phyloP scores from a whole-genome alignment of 1,139 yeast species.

The Kurtzmaniella quercitrusa region DNA sequence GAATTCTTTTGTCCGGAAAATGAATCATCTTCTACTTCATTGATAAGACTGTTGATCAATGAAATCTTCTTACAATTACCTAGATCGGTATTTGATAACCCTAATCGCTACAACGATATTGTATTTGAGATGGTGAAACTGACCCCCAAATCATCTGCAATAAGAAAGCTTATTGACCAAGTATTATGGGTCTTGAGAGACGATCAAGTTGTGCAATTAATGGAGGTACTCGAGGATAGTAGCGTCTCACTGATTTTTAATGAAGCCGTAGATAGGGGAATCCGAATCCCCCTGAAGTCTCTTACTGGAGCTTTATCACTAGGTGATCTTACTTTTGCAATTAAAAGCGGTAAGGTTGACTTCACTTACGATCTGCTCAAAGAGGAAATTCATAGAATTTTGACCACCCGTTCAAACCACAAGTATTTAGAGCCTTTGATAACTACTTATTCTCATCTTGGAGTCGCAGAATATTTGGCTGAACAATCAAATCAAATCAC shows the following conservation, averaged over 20 bases:
- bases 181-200: constrained; percentile 23
- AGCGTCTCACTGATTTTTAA: constrained; percentile 3
- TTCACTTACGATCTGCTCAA: constrained; percentile 15
- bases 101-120: constrained; percentile 10
- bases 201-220: constrained; percentile 11
- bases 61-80: constrained; percentile 36
- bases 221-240: constrained; percentile 1
- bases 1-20: constrained; percentile 7
- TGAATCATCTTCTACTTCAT: constrained; percentile 15
- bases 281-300: constrained; percentile 8
- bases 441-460: constrained; percentile 6
- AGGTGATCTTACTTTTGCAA: constrained; percentile 8
- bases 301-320: background rate
- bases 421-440: constrained; percentile 22
- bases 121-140: constrained; percentile 13
- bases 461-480: constrained; percentile 15
- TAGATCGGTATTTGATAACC: constrained; percentile 8
- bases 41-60: constrained; percentile 27
- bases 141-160: constrained; percentile 7
- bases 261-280: constrained; percentile 6
- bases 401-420: constrained; percentile 13
- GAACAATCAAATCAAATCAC: constrained; percentile 11
- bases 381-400: constrained; percentile 12
- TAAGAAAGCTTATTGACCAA: constrained; percentile 13
- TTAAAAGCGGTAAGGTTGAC: constrained; percentile 20